These are phyloP conservation scores for Penicillium salamii DNA, from an alignment of 495 filamentous ascomycete species.

Conservation along the genomic window DNA sequence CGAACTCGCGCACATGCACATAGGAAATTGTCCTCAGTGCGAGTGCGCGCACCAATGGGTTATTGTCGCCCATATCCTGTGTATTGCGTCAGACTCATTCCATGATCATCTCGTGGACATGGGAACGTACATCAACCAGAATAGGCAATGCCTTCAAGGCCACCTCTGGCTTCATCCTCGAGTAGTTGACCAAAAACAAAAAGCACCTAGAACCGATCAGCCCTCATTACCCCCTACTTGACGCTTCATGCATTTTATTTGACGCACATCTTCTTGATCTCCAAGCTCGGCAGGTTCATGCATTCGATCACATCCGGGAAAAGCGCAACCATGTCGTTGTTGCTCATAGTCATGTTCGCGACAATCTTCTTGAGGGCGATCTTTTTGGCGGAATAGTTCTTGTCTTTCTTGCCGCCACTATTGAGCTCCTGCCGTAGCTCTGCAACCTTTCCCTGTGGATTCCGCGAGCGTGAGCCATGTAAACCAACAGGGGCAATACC, in stretches of 20 bases:
- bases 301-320: constrained; percentile 94
- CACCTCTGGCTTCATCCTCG: constrained; percentile 89
- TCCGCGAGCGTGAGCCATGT: constrained; percentile 38
- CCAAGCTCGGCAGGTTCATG: constrained; percentile 89
- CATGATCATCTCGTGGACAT: neutral
- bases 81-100: constrained; percentile 3
- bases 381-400: constrained; percentile 95
- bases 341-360: constrained; percentile 99
- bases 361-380: constrained; percentile 99
- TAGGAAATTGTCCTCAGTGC: constrained; percentile 96
- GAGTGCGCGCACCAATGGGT: constrained; percentile 89
- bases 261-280: constrained; percentile 99
- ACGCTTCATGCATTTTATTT: neutral
- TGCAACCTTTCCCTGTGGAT: constrained; percentile 91
- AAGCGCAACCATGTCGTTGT: constrained; percentile 97
- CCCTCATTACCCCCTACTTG: neutral
- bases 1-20: constrained; percentile 94
- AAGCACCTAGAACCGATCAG: constrained; percentile 72
- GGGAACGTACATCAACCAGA: constrained; percentile 66
- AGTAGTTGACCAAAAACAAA: constrained; percentile 94
- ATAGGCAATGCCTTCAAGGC: constrained; percentile 91
- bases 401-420: constrained; percentile 95
- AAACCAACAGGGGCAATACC: constrained; percentile 29
- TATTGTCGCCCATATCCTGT: constrained; percentile 91
- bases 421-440: constrained; percentile 94